Base-by-base conservation (phyloP, 139 green algal genomes). In the Astrephomene gubernaculifera region DNA sequence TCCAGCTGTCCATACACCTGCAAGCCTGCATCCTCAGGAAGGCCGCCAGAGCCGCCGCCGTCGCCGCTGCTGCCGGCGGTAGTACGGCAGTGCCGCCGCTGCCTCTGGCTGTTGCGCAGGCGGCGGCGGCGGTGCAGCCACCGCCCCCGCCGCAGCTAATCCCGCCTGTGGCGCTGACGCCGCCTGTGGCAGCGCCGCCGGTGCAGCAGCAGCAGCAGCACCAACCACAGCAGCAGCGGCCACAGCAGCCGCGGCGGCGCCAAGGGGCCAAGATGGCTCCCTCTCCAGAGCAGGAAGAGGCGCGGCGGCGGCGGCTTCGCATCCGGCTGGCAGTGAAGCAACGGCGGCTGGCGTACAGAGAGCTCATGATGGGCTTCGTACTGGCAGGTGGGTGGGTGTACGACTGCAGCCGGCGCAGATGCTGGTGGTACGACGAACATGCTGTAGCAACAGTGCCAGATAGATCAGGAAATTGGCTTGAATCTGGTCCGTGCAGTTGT, bases 311-410 rank as follows among this genome's bases (percentile, higher is more conserved):
- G 76, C 76, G 76, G 27, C 57, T 63, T 38, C 76, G 76, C 17
- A 72, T 83, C 39, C 57, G 41, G 14, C 76, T 83, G n/a, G 76
- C 60, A n/a, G 39, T 33, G n/a, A 39, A 41, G 76, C 76, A 72
- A 60, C 76, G 76, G 76, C 76, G 76, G 60, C 43, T 2, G 60
- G 41, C 35, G 76, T 83, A 73, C 39, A 39, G 60, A 29, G 76
- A 83, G 76, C 31, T 83, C 39, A 44, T 83, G 39, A 63, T 83
- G 39, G 57, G 76, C 29, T 61, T 63, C 17, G 41, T 63, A 21
- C 17, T 83, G 39, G 76, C 76, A 4, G 76, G 76, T 83, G 60
- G n/a, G 74, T 71, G 6, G 24, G 21, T 65, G 21, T n/a, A n/a
- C n/a, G n/a, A n/a, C n/a, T n/a, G n/a, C n/a, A n/a, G n/a, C n/a